Conservation (phyloP, 257 asterid species). For the Nicotiana noctiflora region DNA sequence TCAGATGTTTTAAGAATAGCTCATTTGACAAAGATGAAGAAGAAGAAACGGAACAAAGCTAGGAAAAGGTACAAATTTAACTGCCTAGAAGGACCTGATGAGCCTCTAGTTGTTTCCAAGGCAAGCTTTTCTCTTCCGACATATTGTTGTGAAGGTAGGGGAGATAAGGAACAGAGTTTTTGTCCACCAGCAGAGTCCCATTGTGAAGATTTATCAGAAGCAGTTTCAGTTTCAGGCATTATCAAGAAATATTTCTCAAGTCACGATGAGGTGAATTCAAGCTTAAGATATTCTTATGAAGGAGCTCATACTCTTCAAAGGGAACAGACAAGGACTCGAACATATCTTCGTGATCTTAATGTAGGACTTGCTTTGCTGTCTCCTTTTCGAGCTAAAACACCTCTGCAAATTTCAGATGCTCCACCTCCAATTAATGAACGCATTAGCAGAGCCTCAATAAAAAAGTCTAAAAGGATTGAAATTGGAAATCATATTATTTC, state of each 20-base stretch:
- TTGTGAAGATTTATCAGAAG: constrained; percentile 34
- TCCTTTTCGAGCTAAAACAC: constrained; percentile 9
- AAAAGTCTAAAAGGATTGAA: constrained; percentile 19
- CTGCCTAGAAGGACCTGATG: background rate
- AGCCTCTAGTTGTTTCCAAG: background rate
- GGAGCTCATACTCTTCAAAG: background rate
- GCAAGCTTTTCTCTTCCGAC: constrained; percentile 6
- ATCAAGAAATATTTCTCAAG: constrained; percentile 52
- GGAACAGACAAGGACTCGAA: constrained; percentile 10
- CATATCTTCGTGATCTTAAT: background rate
- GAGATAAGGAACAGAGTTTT: background rate
- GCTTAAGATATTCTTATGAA: constrained; percentile 8
- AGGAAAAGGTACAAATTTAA: constrained; percentile 4
- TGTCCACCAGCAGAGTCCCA: constrained; percentile 16
- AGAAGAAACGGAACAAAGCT: constrained; percentile 4
- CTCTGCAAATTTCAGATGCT: background rate
- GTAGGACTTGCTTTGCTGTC: background rate
- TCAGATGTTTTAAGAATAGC: background rate
- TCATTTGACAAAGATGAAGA: background rate
- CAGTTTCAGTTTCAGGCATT: constrained; percentile 50
- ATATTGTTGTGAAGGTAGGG: background rate
- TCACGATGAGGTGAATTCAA: constrained; percentile 44
- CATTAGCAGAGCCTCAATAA: constrained; percentile 9
- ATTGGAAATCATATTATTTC: constrained; percentile 46
- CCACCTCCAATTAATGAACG: background rate